Percentiles rank a stretch among this genome's conserved stretches.
Conservation (phyloP, 2,329 filamentous ascomycete species). For the Beauveria asiatica region DNA sequence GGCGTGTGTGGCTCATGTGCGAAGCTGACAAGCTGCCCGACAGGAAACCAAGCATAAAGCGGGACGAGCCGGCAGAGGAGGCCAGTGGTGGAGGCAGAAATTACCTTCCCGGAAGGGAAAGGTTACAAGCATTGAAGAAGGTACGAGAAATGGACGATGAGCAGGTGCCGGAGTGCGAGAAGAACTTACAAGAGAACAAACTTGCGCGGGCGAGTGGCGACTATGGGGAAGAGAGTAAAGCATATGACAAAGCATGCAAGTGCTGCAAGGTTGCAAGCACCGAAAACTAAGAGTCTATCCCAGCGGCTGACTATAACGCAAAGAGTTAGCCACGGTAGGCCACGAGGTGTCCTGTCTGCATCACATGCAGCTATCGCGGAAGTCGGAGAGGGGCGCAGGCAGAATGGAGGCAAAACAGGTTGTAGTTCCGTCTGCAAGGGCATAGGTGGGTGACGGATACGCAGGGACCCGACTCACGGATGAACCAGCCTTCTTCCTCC, state of each 20-base stretch:
- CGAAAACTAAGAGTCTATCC: conserved; percentile 91
- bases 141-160: neutral
- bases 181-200: conserved; percentile 90
- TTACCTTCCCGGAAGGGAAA: neutral
- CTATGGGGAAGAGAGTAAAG: conserved; percentile 80
- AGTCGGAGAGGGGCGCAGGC: conserved; percentile 17
- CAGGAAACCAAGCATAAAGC: neutral
- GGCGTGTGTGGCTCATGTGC: conserved; percentile 19
- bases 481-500: conserved; percentile 93
- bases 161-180: conserved; percentile 9
- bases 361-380: conserved; percentile 31
- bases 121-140: neutral
- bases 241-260: conserved; percentile 87
- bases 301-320: conserved; percentile 75
- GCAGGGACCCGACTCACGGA: conserved; percentile 57
- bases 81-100: conserved; percentile 6
- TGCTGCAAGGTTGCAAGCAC: conserved; percentile 80
- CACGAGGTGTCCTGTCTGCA: conserved; percentile 33
- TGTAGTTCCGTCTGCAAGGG: conserved; percentile 32
- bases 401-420: conserved; percentile 34
- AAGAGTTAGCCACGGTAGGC: conserved; percentile 30
- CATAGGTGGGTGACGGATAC: conserved; percentile 15
- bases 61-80: neutral
- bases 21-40: neutral
- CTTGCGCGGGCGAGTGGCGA: conserved; percentile 77